phyloP scores from a whole-genome alignment of 108 stramenopile genomes.

The Aurantiochytrium sp. region DNA sequence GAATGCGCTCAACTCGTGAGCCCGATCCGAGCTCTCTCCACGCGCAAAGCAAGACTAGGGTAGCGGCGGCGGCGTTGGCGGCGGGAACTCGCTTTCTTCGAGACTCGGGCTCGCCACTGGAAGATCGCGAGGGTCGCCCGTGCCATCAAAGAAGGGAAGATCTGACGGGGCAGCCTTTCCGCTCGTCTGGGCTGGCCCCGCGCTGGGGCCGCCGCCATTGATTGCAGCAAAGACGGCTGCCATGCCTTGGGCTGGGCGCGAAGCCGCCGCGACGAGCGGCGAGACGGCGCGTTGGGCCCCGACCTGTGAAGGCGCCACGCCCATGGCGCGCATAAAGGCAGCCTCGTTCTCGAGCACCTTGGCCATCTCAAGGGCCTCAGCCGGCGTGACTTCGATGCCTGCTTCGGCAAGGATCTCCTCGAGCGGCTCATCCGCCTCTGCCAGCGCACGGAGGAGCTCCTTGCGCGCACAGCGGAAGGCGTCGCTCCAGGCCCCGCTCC shows the following conservation, averaged over 20 bases:
- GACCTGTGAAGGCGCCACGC: too few relatives aligned
- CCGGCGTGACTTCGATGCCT: not conserved
- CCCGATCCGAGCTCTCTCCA: not conserved
- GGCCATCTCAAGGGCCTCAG: not conserved
- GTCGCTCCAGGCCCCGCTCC: not conserved
- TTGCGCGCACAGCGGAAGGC: not conserved
- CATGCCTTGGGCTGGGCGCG: not conserved
- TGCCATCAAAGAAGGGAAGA: not conserved
- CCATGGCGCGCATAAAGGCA: not conserved
- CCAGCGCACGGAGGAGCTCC: not conserved
- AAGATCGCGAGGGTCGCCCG: not conserved
- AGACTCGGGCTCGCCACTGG: not conserved
- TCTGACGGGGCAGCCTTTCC: not conserved
- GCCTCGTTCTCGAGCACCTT: not conserved
- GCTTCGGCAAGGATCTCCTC: not conserved
- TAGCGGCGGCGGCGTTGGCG: not conserved
- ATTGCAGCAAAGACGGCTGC: not conserved
- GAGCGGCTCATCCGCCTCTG: not conserved
- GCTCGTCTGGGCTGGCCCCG: not conserved
- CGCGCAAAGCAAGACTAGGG: not conserved
- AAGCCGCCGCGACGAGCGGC: too few relatives aligned
- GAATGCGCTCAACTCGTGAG: not conserved
- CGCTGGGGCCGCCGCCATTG: not conserved
- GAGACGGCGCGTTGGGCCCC: too few relatives aligned
- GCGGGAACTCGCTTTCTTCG: not conserved